Evolutionary conservation across 257 asterid genomes (phyloP).

Genomic region (Nicotiana obtusifolia): DNA sequence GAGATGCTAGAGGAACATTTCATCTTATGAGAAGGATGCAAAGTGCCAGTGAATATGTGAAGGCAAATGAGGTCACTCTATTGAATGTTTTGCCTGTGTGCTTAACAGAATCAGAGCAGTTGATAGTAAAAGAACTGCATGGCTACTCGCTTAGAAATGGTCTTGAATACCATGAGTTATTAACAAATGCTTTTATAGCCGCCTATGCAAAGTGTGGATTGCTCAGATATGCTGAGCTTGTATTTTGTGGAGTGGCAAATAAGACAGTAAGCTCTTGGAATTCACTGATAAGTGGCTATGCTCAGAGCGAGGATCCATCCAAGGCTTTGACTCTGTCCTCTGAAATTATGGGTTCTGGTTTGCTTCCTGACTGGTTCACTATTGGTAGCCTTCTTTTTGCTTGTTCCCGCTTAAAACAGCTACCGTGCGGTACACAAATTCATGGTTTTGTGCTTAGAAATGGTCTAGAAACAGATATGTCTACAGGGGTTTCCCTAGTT

Average conservation of each 20-base stretch:
- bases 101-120: constrained; percentile 17
- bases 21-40: constrained; percentile 24
- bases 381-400: constrained; percentile 26
- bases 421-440: constrained; percentile 14
- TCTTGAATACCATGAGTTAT: constrained; percentile 9
- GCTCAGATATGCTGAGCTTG: constrained; percentile 14
- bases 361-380: constrained; percentile 25
- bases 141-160: constrained; percentile 24
- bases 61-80: constrained; percentile 25
- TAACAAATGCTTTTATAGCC: constrained; percentile 25
- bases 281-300: constrained; percentile 23
- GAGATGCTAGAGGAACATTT: constrained; percentile 20
- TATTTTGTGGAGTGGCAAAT: constrained; percentile 13
- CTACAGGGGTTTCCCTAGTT: constrained; percentile 20
- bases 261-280: constrained; percentile 31
- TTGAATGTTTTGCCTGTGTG: constrained; percentile 23
- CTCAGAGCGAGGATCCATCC: constrained; percentile 12
- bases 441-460: constrained; percentile 26
- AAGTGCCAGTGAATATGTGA: not conserved
- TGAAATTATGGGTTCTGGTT: constrained; percentile 19
- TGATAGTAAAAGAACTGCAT: constrained; percentile 28
- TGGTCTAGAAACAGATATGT: constrained; percentile 18
- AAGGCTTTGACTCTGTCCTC: constrained; percentile 14
- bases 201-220: constrained; percentile 29
- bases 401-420: constrained; percentile 15